Conservation (phyloP, 371 early-diverging fungal genomes). For the Syncephalastrum sp. region DNA sequence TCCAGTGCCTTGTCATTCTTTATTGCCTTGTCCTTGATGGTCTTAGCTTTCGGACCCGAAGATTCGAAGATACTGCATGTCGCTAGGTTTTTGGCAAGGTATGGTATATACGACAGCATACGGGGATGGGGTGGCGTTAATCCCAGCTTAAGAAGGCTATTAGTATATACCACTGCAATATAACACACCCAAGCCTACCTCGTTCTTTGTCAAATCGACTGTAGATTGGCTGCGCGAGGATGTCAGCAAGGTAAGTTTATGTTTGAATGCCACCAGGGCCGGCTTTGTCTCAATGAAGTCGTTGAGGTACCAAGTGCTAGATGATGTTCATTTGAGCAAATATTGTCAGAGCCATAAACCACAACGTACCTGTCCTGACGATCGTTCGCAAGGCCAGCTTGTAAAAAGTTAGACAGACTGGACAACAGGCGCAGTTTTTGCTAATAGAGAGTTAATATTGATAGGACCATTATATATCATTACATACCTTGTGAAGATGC, state of each 20-base stretch:
- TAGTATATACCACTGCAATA: too few species aligned
- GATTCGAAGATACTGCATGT: conserved; percentile 33
- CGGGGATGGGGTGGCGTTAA: too few species aligned
- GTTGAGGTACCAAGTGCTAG: conserved; percentile 44
- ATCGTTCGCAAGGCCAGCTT: conserved; percentile 39
- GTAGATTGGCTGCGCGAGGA: too few species aligned
- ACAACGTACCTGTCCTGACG: conserved; percentile 24
- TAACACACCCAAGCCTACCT: too few species aligned
- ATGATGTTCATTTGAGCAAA: not conserved
- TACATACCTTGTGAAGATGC: conserved; percentile 39
- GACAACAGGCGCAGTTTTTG: conserved; percentile 35
- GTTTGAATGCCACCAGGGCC: conserved; percentile 45
- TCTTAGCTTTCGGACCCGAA: conserved; percentile 9
- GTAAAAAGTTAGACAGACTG: conserved; percentile 39
- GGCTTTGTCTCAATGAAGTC: conserved; percentile 48
- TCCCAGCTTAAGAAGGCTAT: too few species aligned
- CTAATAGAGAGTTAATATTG: conserved; percentile 5
- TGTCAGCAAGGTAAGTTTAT: conserved; percentile 11
- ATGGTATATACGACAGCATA: too few species aligned
- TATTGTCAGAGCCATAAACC: not conserved
- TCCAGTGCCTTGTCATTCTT: not conserved
- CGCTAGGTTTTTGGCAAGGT: too few species aligned
- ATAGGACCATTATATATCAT: not conserved
- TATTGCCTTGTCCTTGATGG: not conserved
- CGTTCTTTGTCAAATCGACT: too few species aligned